Evolutionary conservation across 1,139 yeast species (phyloP), one percentile per base, ranked within the genome.

Genomic region (Wickerhamomyces sp.): DNA sequence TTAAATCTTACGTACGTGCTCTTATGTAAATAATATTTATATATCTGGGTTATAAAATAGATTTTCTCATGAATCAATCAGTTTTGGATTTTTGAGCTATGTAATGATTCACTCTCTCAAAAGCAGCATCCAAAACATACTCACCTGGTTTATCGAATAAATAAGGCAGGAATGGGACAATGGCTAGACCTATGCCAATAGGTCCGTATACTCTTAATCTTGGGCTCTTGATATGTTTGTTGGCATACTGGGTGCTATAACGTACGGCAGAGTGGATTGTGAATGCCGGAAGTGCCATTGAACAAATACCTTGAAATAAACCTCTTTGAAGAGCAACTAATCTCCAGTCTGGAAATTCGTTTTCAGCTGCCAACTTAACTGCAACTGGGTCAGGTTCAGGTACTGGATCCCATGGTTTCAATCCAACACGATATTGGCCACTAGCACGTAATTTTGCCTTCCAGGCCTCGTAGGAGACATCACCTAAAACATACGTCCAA

Each of bases 201-300:
- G 95, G 95, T 2, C 92, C 94, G 60, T 75, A 84, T 1, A 78
- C 69, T 52, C 72, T 73, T 45, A 82, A 45, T 8, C 55, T 51
- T 14, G 71, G 59, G 55, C 73, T 79, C 50, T 75, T 74, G 58
- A 78, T 73, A 45, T 68, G 66, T 46, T 67, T 65, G 39, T 63
- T 60, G 44, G 75, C 52, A 30, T 80, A 61, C 24, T 61, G 51
- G 3, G 87, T 80, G 2, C 89, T 76, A 56, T 83, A 83, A 52
- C 83, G 71, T 33, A 86, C 95, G 2, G 88, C 73, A 10, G 84
- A 72, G 59, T 86, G 95, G 54, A 86, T 86, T 5, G 95, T 86
- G 59, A 85, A 79, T 2, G 95, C 95, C 5, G 95, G 95, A 38
- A 86, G 70, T 12, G 87, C 94, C 95, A 86, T 86, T 30, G 88